Percentiles rank a stretch among this genome's conserved stretches.
Evolutionary conservation across 257 asterid genomes (phyloP).

Genomic region (Penstemon barbatus): DNA sequence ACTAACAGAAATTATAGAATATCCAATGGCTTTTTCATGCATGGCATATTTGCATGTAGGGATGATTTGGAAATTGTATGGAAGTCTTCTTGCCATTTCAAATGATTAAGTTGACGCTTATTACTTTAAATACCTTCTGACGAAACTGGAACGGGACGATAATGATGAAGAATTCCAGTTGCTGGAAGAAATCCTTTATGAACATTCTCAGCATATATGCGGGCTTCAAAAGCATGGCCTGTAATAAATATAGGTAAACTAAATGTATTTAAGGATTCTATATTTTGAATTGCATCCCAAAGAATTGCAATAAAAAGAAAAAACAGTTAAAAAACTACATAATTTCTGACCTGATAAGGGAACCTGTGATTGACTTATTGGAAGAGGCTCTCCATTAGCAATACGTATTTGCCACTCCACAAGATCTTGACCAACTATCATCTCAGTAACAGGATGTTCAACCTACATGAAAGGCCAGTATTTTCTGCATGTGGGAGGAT

Average conservation of each 20-base stretch:
- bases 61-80: constrained; percentile 8
- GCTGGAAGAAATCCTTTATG: constrained; percentile 98
- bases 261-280: constrained; percentile 19
- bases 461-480: constrained; percentile 51
- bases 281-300: not conserved
- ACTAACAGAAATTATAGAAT: not conserved
- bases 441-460: constrained; percentile 99
- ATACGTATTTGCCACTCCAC: constrained; percentile 99
- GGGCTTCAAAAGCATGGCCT: constrained; percentile 99
- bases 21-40: constrained; percentile 15
- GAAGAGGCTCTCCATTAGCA: constrained; percentile 97
- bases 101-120: constrained; percentile 18
- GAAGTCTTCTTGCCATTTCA: constrained; percentile 7
- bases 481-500: constrained; percentile 28
- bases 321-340: constrained; percentile 11
- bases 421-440: constrained; percentile 98
- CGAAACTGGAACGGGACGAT: constrained; percentile 78
- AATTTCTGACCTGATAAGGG: constrained; percentile 67
- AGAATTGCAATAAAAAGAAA: not conserved
- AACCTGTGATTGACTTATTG: constrained; percentile 75
- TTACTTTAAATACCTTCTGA: constrained; percentile 56
- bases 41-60: constrained; percentile 17
- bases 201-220: constrained; percentile 98
- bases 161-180: constrained; percentile 92
- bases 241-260: constrained; percentile 28